Base-by-base conservation (phyloP, 805 yeast species). In the Myxozyma neglecta region DNA sequence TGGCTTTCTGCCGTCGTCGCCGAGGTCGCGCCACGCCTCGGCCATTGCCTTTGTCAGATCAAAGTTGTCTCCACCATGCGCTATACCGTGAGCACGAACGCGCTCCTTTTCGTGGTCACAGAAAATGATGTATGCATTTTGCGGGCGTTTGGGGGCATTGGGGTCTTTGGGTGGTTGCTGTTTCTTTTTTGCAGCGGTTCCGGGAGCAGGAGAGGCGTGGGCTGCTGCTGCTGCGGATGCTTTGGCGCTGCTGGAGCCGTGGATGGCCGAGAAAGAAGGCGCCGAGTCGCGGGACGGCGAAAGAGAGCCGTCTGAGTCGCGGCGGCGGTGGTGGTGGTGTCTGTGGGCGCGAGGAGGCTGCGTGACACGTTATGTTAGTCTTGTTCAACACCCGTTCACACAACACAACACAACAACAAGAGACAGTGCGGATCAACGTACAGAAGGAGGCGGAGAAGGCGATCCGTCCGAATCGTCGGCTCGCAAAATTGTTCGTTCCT, bases 91-190 rank as follows among this genome's bases (percentile, higher is more conserved):
- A 54, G 81, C 79, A 64, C 83, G 84, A 43, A 90, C 81, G 53
- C 81, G 79, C 51, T 89, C 96, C 74, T 89, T 89, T 70, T 90
- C 96, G 76, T 83, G 76, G 61, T 92, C 97, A 75, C 97, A 92
- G 71, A 88, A 91, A 57, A 90, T 82, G 64, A 90, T 78, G 70
- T 91, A 92, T 5, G 97, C 96, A 73, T 91, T 92, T 3, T 94
- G 87, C 6, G 97, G 97, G 70, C 96, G 80, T 69, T 88, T 90
- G 20, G 97, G 97, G 70, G 87, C 80, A 68, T 85, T 85, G 9
- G 97, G 97, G 73, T 91, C 96, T 69, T 91, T 83, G 9, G 80
- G 78, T 54, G 79, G 29, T n/a, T 57, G 78, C 50, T 68, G 77
- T 71, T 62, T 71, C 75, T 71, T 67, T 9, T 34, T 20, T n/a